Percentiles rank a stretch among this genome's conserved stretches.
Conservation (phyloP, 2,329 filamentous ascomycete genomes). For the Ascochyta koolunga region DNA sequence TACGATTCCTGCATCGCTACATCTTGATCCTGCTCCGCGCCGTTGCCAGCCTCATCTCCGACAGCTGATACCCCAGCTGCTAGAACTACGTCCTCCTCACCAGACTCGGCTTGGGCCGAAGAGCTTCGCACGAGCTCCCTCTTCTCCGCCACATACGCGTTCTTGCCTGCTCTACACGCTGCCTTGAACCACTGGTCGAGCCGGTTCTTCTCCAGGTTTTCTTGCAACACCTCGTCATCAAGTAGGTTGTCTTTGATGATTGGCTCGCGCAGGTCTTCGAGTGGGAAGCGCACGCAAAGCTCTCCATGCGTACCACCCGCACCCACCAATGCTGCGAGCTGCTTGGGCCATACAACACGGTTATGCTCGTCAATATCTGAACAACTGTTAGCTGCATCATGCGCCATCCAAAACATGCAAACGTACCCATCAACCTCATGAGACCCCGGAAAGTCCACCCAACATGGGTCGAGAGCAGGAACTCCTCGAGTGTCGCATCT, state of each 20-base stretch:
- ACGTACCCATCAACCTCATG: conserved; percentile 65
- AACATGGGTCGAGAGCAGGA: conserved; percentile 67
- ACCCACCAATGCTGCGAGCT: conserved; percentile 33
- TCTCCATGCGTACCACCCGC: conserved; percentile 64
- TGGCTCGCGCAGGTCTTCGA: conserved; percentile 67
- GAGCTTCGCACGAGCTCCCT: conserved; percentile 26
- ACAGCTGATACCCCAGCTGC: conserved; percentile 18
- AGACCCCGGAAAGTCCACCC: conserved; percentile 71
- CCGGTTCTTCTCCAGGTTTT: conserved; percentile 69
- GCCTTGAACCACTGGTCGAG: conserved; percentile 71
- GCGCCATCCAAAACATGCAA: not conserved
- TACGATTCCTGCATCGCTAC: conserved; percentile 43
- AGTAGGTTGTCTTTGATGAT: conserved; percentile 73
- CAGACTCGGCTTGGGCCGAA: conserved; percentile 5
- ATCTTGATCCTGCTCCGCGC: conserved; percentile 31
- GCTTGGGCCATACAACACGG: conserved; percentile 28
- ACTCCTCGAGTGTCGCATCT: conserved; percentile 69
- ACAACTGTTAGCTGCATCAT: conserved; percentile 7
- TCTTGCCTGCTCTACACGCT: conserved; percentile 48
- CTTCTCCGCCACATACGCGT: conserved; percentile 31
- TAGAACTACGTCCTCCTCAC: conserved; percentile 8
- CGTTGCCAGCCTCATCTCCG: conserved; percentile 34
- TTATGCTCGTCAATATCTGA: conserved; percentile 16
- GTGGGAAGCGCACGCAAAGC: conserved; percentile 59
- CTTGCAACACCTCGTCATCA: conserved; percentile 71